These are phyloP conservation scores for Cryptococcus depauperatus DNA, from an alignment of 1,284 basidiomycete species.

Conservation along the genomic window DNA sequence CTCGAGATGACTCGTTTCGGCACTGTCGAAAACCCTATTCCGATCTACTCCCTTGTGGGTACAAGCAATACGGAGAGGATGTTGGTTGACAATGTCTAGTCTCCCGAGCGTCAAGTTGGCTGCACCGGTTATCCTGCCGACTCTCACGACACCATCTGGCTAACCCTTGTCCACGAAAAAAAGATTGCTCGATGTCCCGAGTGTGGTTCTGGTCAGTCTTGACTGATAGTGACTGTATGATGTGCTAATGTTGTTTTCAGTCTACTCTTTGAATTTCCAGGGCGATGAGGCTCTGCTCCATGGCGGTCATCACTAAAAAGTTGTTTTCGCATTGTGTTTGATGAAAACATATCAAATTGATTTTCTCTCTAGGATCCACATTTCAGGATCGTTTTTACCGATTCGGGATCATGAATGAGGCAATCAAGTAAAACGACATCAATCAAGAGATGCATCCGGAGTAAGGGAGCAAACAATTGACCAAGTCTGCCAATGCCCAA, in stretches of 20 bases:
- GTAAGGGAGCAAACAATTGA: no score
- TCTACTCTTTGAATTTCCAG: conserved; percentile 45
- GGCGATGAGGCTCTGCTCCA: conserved; percentile 41
- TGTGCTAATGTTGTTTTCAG: conserved; percentile 15
- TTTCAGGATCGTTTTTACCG: no score
- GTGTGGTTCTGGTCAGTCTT: conserved; percentile 55
- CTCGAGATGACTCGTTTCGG: conserved; percentile 80
- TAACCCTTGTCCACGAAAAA: conserved; percentile 57
- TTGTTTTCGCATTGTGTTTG: no score
- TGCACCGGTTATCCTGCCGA: conserved; percentile 88
- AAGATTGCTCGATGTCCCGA: conserved; percentile 70
- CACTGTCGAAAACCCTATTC: conserved; percentile 78
- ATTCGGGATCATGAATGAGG: no score
- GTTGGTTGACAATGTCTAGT: conserved; percentile 48
- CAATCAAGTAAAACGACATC: no score
- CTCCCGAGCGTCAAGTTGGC: conserved; percentile 70
- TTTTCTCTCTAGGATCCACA: no score
- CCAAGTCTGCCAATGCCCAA: no score
- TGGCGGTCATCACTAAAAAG: conserved; percentile 16
- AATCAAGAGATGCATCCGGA: no score
- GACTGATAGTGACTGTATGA: not conserved
- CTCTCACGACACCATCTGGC: conserved; percentile 84
- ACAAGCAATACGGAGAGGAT: not conserved
- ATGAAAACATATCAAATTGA: no score
- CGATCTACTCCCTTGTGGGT: conserved; percentile 78